Evolutionary conservation across 441 rosid species (phyloP).

Genomic region (Erodium moschatum): DNA sequence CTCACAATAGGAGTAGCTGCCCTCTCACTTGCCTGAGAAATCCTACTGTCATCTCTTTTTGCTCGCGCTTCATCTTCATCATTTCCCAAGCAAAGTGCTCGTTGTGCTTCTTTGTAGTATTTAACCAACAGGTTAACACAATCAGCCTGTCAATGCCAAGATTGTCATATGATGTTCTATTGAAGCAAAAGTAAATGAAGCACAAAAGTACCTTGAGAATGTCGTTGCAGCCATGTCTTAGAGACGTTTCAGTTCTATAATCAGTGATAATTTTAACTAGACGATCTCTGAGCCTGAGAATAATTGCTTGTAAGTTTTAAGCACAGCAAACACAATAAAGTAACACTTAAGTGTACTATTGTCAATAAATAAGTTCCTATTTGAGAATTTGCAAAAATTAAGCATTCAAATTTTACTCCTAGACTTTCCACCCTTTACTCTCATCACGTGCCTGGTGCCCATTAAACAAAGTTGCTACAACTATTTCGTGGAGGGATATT

Average conservation of each 20-base stretch:
- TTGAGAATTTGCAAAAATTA: neutral
- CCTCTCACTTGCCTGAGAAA: slow-evolving; percentile 42
- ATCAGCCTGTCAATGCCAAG: slow-evolving; percentile 55
- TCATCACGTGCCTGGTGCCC: neutral
- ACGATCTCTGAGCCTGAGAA: slow-evolving; percentile 79
- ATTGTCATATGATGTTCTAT: neutral
- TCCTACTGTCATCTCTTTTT: slow-evolving; percentile 40
- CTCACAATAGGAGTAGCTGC: slow-evolving; percentile 24
- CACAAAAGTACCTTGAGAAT: slow-evolving; percentile 64
- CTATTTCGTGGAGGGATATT: neutral
- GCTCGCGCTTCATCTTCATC: slow-evolving; percentile 59
- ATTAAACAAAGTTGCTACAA: neutral
- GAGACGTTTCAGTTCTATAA: slow-evolving; percentile 95
- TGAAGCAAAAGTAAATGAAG: slow-evolving; percentile 7
- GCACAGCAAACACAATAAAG: neutral
- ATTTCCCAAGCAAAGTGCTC: slow-evolving; percentile 56
- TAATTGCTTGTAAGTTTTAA: neutral
- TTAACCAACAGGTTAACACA: slow-evolving; percentile 80
- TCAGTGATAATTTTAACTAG: slow-evolving; percentile 88
- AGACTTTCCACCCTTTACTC: neutral
- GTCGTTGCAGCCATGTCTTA: slow-evolving; percentile 91
- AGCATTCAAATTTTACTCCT: neutral
- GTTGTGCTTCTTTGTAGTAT: slow-evolving; percentile 79
- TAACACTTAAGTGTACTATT: neutral
- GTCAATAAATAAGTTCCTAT: neutral